Evolutionary conservation across 768 basidiomycete species (phyloP).

Genomic region (Gloeostereum incarnatum): DNA sequence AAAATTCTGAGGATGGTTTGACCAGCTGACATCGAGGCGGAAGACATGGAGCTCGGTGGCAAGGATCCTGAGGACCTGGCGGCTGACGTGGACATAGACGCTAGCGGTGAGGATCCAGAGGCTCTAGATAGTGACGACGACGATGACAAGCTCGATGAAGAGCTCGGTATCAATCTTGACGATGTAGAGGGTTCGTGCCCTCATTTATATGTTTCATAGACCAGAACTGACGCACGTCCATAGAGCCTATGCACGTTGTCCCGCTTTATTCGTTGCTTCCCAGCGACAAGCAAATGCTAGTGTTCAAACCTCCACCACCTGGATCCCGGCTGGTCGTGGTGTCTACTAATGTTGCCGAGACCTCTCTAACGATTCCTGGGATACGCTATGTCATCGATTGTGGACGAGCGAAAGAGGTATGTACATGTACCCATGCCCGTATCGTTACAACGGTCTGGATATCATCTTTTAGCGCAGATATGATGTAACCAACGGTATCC

Average conservation of each 20-base stretch:
- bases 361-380: slow-evolving; percentile 92
- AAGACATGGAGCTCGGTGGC: slow-evolving; percentile 68
- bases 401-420: slow-evolving; percentile 89
- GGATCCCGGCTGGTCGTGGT: slow-evolving; percentile 86
- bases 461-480: slow-evolving; percentile 61
- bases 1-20: slow-evolving; percentile 2
- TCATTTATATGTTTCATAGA: slow-evolving; percentile 2
- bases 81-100: slow-evolving; percentile 57
- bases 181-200: slow-evolving; percentile 52
- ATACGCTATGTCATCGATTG: slow-evolving; percentile 98
- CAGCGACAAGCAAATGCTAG: slow-evolving; percentile 91
- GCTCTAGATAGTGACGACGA: slow-evolving; percentile 71
- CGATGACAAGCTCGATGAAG: slow-evolving; percentile 35
- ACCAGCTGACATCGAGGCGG: slow-evolving; percentile 67
- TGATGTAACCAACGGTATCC: slow-evolving; percentile 73
- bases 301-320: slow-evolving; percentile 78
- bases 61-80: slow-evolving; percentile 39
- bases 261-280: slow-evolving; percentile 90
- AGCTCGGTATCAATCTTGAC: slow-evolving; percentile 51
- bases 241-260: slow-evolving; percentile 90
- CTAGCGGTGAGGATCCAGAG: slow-evolving; percentile 60
- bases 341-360: slow-evolving; percentile 95
- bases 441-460: slow-evolving; percentile 4
- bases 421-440: slow-evolving; percentile 2
- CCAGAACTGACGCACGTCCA: slow-evolving; percentile 1